Evolutionary conservation across 2,329 filamentous ascomycete genomes (phyloP).

Genomic region (Ceratocystis destructans): DNA sequence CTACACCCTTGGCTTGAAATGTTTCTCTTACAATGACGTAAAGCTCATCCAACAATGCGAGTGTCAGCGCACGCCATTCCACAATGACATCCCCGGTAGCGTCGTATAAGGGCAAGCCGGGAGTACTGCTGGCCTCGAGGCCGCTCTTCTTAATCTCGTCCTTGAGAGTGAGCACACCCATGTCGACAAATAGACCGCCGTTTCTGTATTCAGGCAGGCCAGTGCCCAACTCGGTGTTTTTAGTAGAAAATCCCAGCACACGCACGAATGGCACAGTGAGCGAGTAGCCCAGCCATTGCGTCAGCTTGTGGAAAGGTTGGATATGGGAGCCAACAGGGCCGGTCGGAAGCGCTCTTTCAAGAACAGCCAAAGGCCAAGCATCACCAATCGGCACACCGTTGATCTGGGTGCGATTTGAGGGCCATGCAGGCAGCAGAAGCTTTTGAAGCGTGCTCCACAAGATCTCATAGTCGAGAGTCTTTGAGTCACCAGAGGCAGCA

Average conservation of each 20-base stretch:
- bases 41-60: conserved; percentile 41
- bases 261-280: conserved; percentile 51
- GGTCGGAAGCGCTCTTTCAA: conserved; percentile 18
- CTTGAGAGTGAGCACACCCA: conserved; percentile 40
- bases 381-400: conserved; percentile 34
- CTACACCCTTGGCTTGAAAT: conserved; percentile 26
- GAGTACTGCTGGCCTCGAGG: conserved; percentile 27
- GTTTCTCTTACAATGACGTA: conserved; percentile 30
- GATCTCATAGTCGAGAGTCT: conserved; percentile 27
- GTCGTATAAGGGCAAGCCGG: conserved; percentile 36
- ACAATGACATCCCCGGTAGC: conserved; percentile 44
- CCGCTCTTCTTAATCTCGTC: conserved; percentile 32
- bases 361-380: conserved; percentile 33
- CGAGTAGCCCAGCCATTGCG: conserved; percentile 61
- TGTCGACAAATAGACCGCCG: conserved; percentile 52
- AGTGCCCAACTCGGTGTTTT: conserved; percentile 43
- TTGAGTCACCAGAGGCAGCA: conserved; percentile 22
- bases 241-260: conserved; percentile 38
- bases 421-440: conserved; percentile 37
- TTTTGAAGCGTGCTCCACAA: conserved; percentile 34
- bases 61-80: conserved; percentile 46
- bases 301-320: conserved; percentile 47
- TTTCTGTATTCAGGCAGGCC: conserved; percentile 61
- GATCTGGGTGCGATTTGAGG: conserved; percentile 37
- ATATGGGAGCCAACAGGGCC: conserved; percentile 24